Percentiles rank a stretch among this genome's conserved stretches.
Evolutionary conservation across 2,329 filamentous ascomycete genomes (phyloP).

Genomic region (Exserohilum rostratum): DNA sequence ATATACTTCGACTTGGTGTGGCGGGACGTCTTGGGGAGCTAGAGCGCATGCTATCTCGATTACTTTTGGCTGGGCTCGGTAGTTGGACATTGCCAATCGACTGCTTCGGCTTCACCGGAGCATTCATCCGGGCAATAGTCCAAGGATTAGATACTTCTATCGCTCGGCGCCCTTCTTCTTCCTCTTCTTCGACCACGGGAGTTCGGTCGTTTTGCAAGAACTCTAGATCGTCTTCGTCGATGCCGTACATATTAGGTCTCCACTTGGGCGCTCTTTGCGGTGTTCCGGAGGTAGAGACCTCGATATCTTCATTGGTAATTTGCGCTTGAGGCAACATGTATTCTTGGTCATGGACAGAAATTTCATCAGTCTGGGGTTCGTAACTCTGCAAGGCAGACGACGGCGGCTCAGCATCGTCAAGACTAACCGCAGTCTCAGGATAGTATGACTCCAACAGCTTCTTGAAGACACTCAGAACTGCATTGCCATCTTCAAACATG

Average conservation of each 20-base stretch:
- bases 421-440: slow-evolving; percentile 17
- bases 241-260: slow-evolving; percentile 49
- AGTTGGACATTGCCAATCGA: slow-evolving; percentile 24
- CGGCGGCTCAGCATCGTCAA: slow-evolving; percentile 5
- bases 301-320: not conserved
- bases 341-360: not conserved
- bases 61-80: slow-evolving; percentile 34
- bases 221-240: slow-evolving; percentile 46
- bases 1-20: slow-evolving; percentile 1
- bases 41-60: not conserved
- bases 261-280: slow-evolving; percentile 24
- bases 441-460: slow-evolving; percentile 54
- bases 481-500: slow-evolving; percentile 65
- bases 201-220: slow-evolving; percentile 20
- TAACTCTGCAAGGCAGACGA: slow-evolving; percentile 5
- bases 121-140: slow-evolving; percentile 57
- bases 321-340: slow-evolving; percentile 2
- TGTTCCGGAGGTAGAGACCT: not conserved
- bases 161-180: slow-evolving; percentile 40
- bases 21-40: slow-evolving; percentile 15
- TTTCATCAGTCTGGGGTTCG: not conserved
- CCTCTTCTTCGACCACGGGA: slow-evolving; percentile 31
- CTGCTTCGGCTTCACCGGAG: slow-evolving; percentile 28
- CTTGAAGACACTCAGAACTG: slow-evolving; percentile 53
- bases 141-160: slow-evolving; percentile 55